Evolutionary conservation across 148 eudicot genomes (phyloP).

Genomic region (Cornus suecica): DNA sequence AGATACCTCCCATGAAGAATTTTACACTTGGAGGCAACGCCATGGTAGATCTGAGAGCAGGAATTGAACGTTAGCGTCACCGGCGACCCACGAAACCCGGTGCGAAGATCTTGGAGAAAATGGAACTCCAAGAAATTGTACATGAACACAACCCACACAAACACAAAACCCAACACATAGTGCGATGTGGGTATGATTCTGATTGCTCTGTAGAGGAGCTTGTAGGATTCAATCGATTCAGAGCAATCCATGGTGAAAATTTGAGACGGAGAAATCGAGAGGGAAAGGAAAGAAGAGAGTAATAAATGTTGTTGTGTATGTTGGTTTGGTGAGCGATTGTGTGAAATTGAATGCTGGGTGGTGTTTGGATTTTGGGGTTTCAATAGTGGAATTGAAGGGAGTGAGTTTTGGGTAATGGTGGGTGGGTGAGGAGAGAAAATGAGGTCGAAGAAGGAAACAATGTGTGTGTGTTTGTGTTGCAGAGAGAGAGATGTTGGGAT

Average conservation of each 20-base stretch:
- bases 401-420: background rate
- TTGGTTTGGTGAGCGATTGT: too few relatives aligned
- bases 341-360: too few relatives aligned
- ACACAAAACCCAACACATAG: slow-evolving; percentile 35
- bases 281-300: background rate
- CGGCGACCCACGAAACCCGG: slow-evolving; percentile 62
- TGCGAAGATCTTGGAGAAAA: slow-evolving; percentile 56
- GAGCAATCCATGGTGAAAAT: slow-evolving; percentile 20
- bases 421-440: slow-evolving; percentile 8
- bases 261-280: background rate
- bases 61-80: slow-evolving; percentile 51
- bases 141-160: slow-evolving; percentile 24
- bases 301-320: too few relatives aligned
- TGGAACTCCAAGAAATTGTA: slow-evolving; percentile 80
- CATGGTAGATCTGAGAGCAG: slow-evolving; percentile 50
- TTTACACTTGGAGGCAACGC: slow-evolving; percentile 73
- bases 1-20: slow-evolving; percentile 74
- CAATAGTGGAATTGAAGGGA: background rate
- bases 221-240: slow-evolving; percentile 25
- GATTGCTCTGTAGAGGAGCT: slow-evolving; percentile 35
- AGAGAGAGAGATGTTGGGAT: too few relatives aligned
- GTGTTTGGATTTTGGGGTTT: too few relatives aligned
- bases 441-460: too few relatives aligned
- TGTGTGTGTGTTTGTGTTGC: too few relatives aligned
- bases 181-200: slow-evolving; percentile 51